A percentile compares a stretch with the other conserved stretches of the same genome.
Evolutionary conservation across 202 grass and related monocot species (phyloP).

Genomic region (Musa balbisiana): DNA sequence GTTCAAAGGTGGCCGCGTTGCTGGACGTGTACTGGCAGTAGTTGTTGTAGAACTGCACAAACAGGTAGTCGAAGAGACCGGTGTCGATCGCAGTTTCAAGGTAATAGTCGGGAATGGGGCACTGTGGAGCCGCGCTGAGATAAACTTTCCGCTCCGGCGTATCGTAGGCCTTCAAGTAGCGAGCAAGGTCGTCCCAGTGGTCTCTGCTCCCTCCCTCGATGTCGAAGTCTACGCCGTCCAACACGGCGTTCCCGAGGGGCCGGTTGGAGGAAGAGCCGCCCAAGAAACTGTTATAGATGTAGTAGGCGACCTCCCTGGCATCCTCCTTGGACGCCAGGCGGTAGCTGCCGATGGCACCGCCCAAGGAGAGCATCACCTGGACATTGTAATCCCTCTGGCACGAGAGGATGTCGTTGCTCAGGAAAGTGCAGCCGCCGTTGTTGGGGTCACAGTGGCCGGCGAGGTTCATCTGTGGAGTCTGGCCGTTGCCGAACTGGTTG

Average conservation of each 20-base stretch:
- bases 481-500: conserved; percentile 43
- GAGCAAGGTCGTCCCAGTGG: conserved; percentile 48
- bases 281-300: conserved; percentile 64
- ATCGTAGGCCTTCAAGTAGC: conserved; percentile 35
- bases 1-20: too few species aligned
- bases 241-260: conserved; percentile 47
- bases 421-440: conserved; percentile 31
- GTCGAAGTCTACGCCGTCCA: conserved; percentile 79
- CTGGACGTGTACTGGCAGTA: too few species aligned
- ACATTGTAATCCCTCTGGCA: conserved; percentile 46
- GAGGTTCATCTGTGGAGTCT: conserved; percentile 59
- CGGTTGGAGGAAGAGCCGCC: conserved; percentile 43
- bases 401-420: conserved; percentile 44
- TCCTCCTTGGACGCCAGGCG: conserved; percentile 38
- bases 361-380: conserved; percentile 67
- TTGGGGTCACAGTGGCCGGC: conserved; percentile 46
- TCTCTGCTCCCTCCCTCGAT: conserved; percentile 46
- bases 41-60: conserved; percentile 23
- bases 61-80: conserved; percentile 59
- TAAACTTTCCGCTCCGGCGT: conserved; percentile 26
- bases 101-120: too few species aligned
- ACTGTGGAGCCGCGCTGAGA: conserved; percentile 68
- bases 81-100: conserved; percentile 36
- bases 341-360: conserved; percentile 44
- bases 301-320: conserved; percentile 33